A percentile compares a stretch with the other conserved stretches of the same genome.
phyloP scores from a whole-genome alignment of 257 asterid species.

The Solanum stenotomum region DNA sequence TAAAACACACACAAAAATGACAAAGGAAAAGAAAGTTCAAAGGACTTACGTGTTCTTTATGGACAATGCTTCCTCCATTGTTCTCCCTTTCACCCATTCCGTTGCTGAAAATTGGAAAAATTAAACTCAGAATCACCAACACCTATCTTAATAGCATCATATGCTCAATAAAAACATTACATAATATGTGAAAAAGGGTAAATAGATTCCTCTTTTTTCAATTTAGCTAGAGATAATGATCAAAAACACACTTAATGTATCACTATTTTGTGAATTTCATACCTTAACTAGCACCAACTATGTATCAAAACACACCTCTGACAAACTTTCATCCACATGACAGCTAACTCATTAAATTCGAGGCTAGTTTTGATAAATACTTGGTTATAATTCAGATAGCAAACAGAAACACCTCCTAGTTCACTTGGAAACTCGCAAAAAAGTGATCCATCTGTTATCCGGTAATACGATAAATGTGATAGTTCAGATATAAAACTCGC shows the following conservation, averaged over 20 bases:
- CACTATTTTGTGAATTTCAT: background rate
- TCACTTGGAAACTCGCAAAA: background rate
- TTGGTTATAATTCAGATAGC: background rate
- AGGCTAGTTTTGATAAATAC: background rate
- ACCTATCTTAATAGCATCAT: background rate
- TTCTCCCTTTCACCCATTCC: constrained; percentile 87
- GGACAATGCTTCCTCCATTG: constrained; percentile 69
- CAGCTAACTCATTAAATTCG: background rate
- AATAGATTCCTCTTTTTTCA: background rate
- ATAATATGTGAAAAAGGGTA: background rate
- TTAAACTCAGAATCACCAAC: background rate
- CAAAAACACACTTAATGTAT: background rate
- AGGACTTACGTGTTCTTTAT: constrained; percentile 76
- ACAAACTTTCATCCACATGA: background rate
- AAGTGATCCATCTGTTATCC: background rate
- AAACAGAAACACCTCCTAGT: background rate
- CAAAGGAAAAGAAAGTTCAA: background rate
- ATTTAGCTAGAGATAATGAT: background rate
- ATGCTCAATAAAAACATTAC: background rate
- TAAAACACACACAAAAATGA: background rate
- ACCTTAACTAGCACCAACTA: background rate
- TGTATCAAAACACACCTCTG: background rate
- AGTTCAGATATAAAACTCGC: background rate
- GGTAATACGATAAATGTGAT: too few relatives aligned
- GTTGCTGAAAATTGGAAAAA: constrained; percentile 45